Base-by-base conservation (phyloP, 1,284 basidiomycete species). In the Leccinum pallidistipes region DNA sequence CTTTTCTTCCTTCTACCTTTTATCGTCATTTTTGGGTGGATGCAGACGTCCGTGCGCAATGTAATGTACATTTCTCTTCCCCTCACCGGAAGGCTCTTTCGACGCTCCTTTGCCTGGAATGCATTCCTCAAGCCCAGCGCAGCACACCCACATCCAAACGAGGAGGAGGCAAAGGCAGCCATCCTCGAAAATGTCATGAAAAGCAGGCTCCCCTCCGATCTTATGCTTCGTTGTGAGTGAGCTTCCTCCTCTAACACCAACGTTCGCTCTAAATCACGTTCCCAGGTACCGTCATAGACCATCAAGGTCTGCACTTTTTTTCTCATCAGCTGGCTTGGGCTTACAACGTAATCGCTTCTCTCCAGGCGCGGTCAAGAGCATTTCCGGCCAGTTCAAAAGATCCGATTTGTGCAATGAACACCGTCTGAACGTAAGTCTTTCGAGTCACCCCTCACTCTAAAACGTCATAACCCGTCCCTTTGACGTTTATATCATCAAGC, bases 331-430 rank as follows among this genome's bases (percentile, higher is more conserved):
- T 51, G 12, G 3, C 52, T 59, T 49, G 54, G 36, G 47, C 62
- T 66, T 52, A 68, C 62, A 52, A 63, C 66, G 68, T 77, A 74
- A 76, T 71, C 71, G 71, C 63, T 64, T 61, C 62, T 66, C 62
- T 67, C 56, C 65, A 91, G 92, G 92, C 52, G 88, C 90, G 69
- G 93, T 97, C 68, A 92, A 91, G 74, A 93, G 88, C 32, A 94
- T 95, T 60, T 95, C 93, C 47, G 94, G 95, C 24, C 87, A 91
- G 69, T 96, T 97, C 77, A 93, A 90, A 70, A 94, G 92, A 76
- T 87, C 90, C 50, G 92, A 95, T 69, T 82, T 99, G 57, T 95
- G 94, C 76, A 79, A 84, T 49, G 92, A 96, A 72, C 93, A 98
- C 76, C 86, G 89, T 68, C 78, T 98, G 60, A 91, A 96, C 79